Base-by-base conservation (phyloP, 1,284 basidiomycete species). In the Apiotrichum mycotoxinovorans region DNA sequence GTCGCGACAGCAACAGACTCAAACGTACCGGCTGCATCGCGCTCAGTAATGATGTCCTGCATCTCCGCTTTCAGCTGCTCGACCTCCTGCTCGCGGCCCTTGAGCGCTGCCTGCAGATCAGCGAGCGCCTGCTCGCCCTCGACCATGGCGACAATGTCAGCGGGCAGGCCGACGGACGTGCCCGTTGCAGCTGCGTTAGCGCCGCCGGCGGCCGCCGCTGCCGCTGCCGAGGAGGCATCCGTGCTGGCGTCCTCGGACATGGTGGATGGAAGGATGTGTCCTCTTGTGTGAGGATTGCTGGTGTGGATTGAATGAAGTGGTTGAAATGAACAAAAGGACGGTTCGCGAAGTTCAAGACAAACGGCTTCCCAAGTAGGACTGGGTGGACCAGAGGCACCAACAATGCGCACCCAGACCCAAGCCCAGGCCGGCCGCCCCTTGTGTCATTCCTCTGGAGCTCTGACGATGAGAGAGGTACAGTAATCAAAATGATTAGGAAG, bases 91-190 rank as follows among this genome's bases (percentile, higher is more conserved):
- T 73, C 66, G 20, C 75, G 64, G 34, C 66, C 60, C 40, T 61
- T 62, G 14, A 74, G 57, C 17, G 57, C 58, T 7, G 63, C 58
- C 43, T 73, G 66, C 20, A 71, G 64, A 61, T 77, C 74, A 10
- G 65, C 63, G 10, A 75, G 57, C 18, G 70, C 70, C 51, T 77
- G 73, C 44, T 78, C 73, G 14, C 69, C 65, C 62, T 79, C 77
- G 18, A 75, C 72, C 48, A 74, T 69, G 25, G 67, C 61, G n/a
- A 71, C 60, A 15, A 77, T 58, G 30, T 73, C 69, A 17, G 54
- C 51, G 1, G 61, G 52, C 26, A 57, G 57, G 18, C 49, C 33
- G n/a, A 45, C 46, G 4, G 59, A 57, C 25, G 51, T 15, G 10
- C 35, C n/a, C n/a, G n/a, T 34, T 4, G 30, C 22, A 7, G 50